Evolutionary conservation across 2,329 filamentous ascomycete species (phyloP).

Genomic region (Orbilia ellipsospora): DNA sequence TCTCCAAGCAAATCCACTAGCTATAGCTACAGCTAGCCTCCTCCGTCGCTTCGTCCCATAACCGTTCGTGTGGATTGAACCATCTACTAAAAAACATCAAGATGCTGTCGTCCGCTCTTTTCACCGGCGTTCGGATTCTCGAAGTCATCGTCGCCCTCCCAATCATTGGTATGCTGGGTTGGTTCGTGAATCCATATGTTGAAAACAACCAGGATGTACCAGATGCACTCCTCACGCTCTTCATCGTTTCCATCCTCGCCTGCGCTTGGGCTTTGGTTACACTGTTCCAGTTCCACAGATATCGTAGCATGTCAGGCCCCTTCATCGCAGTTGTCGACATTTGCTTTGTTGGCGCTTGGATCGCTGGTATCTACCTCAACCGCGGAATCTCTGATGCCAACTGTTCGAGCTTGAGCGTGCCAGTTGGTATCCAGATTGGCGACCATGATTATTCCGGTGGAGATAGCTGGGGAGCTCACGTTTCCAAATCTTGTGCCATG

Average conservation of each 20-base stretch:
- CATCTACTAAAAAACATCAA: constrained; percentile 19
- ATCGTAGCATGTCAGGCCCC: constrained; percentile 71
- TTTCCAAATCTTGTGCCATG: constrained; percentile 87
- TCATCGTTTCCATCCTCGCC: constrained; percentile 74
- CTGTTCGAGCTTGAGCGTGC: constrained; percentile 71
- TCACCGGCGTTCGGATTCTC: constrained; percentile 47
- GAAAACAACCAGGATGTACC: constrained; percentile 70
- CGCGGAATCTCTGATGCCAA: constrained; percentile 71
- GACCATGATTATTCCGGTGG: constrained; percentile 70
- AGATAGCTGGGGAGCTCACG: constrained; percentile 67
- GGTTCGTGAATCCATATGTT: constrained; percentile 73
- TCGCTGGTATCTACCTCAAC: constrained; percentile 71
- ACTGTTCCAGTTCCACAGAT: constrained; percentile 74
- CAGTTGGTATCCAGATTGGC: constrained; percentile 69
- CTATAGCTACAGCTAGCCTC: not conserved
- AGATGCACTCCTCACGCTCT: constrained; percentile 73
- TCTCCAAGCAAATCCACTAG: not conserved
- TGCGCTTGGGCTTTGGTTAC: constrained; percentile 74
- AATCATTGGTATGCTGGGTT: constrained; percentile 74
- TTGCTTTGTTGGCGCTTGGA: constrained; percentile 72
- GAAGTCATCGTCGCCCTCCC: constrained; percentile 64
- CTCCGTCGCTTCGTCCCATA: too few relatives aligned
- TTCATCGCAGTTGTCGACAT: constrained; percentile 70
- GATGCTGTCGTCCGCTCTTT: constrained; percentile 38
- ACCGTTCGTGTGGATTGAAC: not conserved